Evolutionary conservation across 192 early-diverging fungal genomes (phyloP).

Genomic region (Chytriomyces sp.): DNA sequence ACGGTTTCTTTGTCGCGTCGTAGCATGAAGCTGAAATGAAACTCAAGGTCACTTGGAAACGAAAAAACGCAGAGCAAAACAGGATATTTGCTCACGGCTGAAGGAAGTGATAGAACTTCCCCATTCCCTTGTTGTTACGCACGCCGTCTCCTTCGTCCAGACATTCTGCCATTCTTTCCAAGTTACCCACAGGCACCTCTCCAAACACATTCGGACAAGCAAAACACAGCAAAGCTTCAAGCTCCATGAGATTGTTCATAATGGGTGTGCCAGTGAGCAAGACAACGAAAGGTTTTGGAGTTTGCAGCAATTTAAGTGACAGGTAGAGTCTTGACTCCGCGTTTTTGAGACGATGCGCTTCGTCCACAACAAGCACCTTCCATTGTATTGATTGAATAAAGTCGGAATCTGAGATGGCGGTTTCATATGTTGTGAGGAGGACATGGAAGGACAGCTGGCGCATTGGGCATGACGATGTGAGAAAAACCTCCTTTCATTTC

Average conservation of each 20-base stretch:
- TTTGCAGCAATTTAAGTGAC: slow-evolving; percentile 43
- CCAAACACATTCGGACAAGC: slow-evolving; percentile 18
- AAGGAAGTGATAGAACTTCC: slow-evolving; percentile 18
- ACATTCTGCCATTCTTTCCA: too few relatives aligned
- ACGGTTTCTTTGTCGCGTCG: slow-evolving; percentile 30
- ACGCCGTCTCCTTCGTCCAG: too few relatives aligned
- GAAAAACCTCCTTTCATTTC: not conserved
- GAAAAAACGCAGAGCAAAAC: too few relatives aligned
- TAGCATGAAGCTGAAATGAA: slow-evolving; percentile 25
- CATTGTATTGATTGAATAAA: slow-evolving; percentile 18
- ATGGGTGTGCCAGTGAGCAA: slow-evolving; percentile 92
- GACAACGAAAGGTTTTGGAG: slow-evolving; percentile 37
- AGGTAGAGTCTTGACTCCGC: slow-evolving; percentile 73
- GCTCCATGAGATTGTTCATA: slow-evolving; percentile 88
- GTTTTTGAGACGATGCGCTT: slow-evolving; percentile 67
- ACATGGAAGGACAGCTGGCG: slow-evolving; percentile 53
- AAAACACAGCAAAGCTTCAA: slow-evolving; percentile 41
- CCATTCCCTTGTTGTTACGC: not conserved
- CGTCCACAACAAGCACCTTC: slow-evolving; percentile 34
- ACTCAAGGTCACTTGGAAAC: too few relatives aligned
- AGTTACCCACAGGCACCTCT: too few relatives aligned
- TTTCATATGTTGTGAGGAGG: slow-evolving; percentile 68
- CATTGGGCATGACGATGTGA: not conserved
- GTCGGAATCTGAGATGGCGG: slow-evolving; percentile 2
- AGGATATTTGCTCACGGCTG: too few relatives aligned